A percentile compares a stretch with the other conserved stretches of the same genome.
Conservation (phyloP, 2,329 filamentous ascomycete genomes). For the Cyclaneusma minus region DNA sequence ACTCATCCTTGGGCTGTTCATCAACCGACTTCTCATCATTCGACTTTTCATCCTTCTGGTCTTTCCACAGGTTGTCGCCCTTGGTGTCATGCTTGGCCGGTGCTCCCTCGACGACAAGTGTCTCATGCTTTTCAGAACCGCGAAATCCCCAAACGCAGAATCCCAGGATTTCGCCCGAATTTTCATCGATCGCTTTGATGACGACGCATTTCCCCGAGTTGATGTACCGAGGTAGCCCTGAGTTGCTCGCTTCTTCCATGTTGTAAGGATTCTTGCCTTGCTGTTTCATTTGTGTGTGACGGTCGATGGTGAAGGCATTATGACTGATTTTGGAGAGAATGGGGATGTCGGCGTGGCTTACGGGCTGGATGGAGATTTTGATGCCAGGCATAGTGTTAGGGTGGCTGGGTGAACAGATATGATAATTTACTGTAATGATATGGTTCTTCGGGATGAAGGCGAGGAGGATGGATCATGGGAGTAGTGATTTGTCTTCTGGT, state of each 20-base stretch:
- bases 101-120: not conserved
- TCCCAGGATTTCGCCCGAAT: conserved; percentile 16
- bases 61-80: not conserved
- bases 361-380: conserved; percentile 1
- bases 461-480: no score
- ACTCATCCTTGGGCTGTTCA: conserved; percentile 1
- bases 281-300: conserved; percentile 21
- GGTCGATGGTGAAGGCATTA: conserved; percentile 17
- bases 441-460: no score
- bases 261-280: conserved; percentile 16
- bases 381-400: no score
- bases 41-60: not conserved
- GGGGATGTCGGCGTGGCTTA: conserved; percentile 15
- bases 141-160: conserved; percentile 20
- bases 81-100: conserved; percentile 8
- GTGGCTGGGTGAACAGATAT: no score
- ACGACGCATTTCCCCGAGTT: conserved; percentile 13
- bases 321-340: conserved; percentile 17
- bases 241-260: conserved; percentile 13
- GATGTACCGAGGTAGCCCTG: conserved; percentile 11
- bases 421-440: no score
- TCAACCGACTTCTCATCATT: no score
- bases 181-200: conserved; percentile 20
- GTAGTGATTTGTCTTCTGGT: no score
- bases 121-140: conserved; percentile 12